These are phyloP conservation scores for Mortierella sp. DNA, from an alignment of 371 early-diverging fungal species.

Conservation along the genomic window DNA sequence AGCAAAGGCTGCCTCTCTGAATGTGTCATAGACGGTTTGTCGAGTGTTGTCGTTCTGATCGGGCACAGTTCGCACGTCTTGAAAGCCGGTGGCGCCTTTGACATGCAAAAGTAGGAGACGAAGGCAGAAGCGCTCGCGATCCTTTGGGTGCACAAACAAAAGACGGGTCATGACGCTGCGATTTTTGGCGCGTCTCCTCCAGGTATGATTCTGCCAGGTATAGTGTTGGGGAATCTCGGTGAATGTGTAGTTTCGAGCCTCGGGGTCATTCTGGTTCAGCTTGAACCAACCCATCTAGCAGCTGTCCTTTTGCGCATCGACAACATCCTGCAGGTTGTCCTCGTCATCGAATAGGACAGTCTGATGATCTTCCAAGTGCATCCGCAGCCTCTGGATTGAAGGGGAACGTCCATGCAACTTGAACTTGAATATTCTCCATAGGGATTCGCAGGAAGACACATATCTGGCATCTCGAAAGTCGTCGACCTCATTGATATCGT, in stretches of 20 bases:
- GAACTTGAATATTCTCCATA: too few species aligned
- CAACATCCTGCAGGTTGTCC: slow-evolving; percentile 17
- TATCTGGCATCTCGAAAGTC: too few species aligned
- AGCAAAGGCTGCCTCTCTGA: slow-evolving; percentile 26
- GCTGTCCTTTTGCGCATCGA: slow-evolving; percentile 8
- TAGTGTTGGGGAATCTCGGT: slow-evolving; percentile 32
- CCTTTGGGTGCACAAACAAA: slow-evolving; percentile 38
- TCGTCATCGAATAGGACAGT: slow-evolving; percentile 25
- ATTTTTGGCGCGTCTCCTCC: background rate
- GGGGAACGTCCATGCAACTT: too few species aligned
- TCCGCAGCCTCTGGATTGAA: too few species aligned
- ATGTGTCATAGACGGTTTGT: slow-evolving; percentile 5
- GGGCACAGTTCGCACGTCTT: slow-evolving; percentile 23
- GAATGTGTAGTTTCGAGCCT: slow-evolving; percentile 24
- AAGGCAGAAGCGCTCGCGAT: slow-evolving; percentile 36
- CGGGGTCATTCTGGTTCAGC: slow-evolving; percentile 14
- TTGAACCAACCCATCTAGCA: slow-evolving; percentile 49
- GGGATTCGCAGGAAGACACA: too few species aligned
- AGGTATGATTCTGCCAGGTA: background rate
- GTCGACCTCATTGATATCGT: too few species aligned
- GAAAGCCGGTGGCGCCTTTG: slow-evolving; percentile 24
- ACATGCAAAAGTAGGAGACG: slow-evolving; percentile 27
- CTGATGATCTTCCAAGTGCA: too few species aligned
- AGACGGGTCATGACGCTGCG: slow-evolving; percentile 27
- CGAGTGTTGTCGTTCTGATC: background rate